phyloP scores from a whole-genome alignment of 257 asterid species.

The Linaria vulgaris region DNA sequence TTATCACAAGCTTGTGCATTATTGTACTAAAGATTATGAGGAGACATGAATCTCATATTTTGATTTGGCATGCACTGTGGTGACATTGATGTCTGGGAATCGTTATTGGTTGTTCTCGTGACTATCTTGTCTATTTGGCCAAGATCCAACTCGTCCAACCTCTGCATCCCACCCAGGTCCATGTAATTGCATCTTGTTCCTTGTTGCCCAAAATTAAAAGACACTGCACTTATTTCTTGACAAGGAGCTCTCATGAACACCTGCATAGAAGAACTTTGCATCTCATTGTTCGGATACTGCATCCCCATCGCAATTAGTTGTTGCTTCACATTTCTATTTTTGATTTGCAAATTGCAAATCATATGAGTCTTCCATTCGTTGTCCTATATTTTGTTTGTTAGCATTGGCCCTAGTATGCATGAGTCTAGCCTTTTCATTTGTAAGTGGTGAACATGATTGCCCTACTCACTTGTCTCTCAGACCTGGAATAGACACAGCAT shows the following conservation, averaged over 20 bases:
- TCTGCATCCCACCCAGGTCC: conserved; percentile 77
- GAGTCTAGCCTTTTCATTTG: conserved; percentile 68
- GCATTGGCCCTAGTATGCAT: conserved; percentile 46
- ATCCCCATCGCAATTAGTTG: conserved; percentile 57
- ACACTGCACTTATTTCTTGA: conserved; percentile 62
- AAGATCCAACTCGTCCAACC: conserved; percentile 58
- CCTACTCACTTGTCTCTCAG: conserved; percentile 74
- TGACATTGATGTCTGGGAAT: conserved; percentile 56
- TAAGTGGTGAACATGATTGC: conserved; percentile 54
- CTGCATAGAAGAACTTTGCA: conserved; percentile 72
- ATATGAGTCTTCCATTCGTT: conserved; percentile 60
- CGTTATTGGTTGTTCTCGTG: conserved; percentile 53
- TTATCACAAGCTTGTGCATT: conserved; percentile 64
- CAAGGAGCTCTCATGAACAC: conserved; percentile 60
- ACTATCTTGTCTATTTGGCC: conserved; percentile 54
- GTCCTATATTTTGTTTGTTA: conserved; percentile 57
- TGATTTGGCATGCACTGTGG: conserved; percentile 76
- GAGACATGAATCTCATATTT: conserved; percentile 55
- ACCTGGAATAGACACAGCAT: too few species aligned
- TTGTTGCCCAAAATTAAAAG: conserved; percentile 64
- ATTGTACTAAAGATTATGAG: conserved; percentile 76
- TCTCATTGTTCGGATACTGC: conserved; percentile 53
- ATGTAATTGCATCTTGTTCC: conserved; percentile 73
- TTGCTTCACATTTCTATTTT: conserved; percentile 61
- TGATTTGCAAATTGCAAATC: conserved; percentile 78